phyloP scores from a whole-genome alignment of 225 moss, liverwort and hornwort species.

The Straminergon stramineum region DNA sequence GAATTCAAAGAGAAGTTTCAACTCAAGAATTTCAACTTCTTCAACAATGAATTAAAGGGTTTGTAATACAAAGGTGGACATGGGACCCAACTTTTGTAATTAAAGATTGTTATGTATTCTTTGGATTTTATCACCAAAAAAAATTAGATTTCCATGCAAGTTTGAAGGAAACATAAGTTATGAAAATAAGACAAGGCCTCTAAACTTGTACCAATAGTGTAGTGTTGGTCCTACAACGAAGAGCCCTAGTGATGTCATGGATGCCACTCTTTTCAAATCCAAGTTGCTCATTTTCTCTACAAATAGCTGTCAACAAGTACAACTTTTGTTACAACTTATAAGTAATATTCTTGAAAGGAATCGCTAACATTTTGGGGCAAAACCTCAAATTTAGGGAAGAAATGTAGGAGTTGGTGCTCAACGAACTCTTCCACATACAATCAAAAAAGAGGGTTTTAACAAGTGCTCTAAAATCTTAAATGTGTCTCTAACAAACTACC shows the following conservation, averaged over 20 bases:
- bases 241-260: conserved; percentile 30
- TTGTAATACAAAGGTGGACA: accelerated
- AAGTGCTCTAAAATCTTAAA: too few relatives aligned
- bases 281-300: conserved; percentile 9
- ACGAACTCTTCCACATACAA: background rate
- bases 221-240: conserved; percentile 29
- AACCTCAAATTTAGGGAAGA: background rate
- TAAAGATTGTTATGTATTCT: background rate
- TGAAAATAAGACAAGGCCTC: background rate
- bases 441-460: too few relatives aligned
- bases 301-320: conserved; percentile 4
- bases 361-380: background rate
- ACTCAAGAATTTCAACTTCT: background rate
- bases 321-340: background rate
- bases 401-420: background rate
- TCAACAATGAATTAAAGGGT: background rate
- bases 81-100: background rate
- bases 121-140: background rate
- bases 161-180: background rate
- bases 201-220: conserved; percentile 10
- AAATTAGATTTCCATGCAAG: background rate
- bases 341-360: background rate
- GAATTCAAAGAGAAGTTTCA: background rate
- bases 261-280: conserved; percentile 14
- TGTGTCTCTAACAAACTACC: background rate